Percentiles rank a stretch among this genome's conserved stretches.
phyloP scores from a whole-genome alignment of 2,329 filamentous ascomycete species.

The Stagonosporopsis chrysanthemi region DNA sequence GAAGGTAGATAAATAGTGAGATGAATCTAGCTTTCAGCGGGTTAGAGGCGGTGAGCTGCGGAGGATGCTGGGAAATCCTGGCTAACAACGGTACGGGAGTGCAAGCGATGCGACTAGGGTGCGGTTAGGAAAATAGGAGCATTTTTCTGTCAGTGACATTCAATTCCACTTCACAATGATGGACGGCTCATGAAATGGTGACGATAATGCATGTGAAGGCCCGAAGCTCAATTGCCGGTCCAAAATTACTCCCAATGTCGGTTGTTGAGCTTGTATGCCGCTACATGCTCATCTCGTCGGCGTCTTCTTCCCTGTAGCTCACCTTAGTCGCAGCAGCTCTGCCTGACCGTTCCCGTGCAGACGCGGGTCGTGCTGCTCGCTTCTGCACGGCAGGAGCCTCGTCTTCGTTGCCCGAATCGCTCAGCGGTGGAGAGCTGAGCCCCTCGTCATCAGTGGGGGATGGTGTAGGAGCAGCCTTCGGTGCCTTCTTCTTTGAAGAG shows the following conservation, averaged over 20 bases:
- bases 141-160: conserved; percentile 18
- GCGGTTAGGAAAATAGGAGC: conserved; percentile 19
- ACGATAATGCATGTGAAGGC: conserved; percentile 8
- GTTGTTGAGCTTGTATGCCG: conserved; percentile 6
- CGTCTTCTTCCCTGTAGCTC: conserved; percentile 48
- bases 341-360: conserved; percentile 39
- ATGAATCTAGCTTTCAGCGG: conserved; percentile 11
- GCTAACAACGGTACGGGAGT: conserved; percentile 19
- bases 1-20: conserved; percentile 10
- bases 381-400: conserved; percentile 33
- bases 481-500: conserved; percentile 48
- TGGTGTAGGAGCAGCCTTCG: conserved; percentile 53
- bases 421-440: conserved; percentile 48
- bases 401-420: conserved; percentile 49
- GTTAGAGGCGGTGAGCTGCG: conserved; percentile 17
- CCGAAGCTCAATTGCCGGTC: conserved; percentile 11
- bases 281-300: conserved; percentile 36
- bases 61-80: conserved; percentile 19
- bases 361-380: conserved; percentile 31
- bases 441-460: conserved; percentile 49
- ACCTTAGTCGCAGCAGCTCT: conserved; percentile 36
- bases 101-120: conserved; percentile 10
- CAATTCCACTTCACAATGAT: neutral
- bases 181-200: conserved; percentile 2
- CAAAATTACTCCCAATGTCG: conserved; percentile 3